These are phyloP conservation scores for Podospora anserina DNA, from an alignment of 495 filamentous ascomycete genomes.

Conservation along the genomic window DNA sequence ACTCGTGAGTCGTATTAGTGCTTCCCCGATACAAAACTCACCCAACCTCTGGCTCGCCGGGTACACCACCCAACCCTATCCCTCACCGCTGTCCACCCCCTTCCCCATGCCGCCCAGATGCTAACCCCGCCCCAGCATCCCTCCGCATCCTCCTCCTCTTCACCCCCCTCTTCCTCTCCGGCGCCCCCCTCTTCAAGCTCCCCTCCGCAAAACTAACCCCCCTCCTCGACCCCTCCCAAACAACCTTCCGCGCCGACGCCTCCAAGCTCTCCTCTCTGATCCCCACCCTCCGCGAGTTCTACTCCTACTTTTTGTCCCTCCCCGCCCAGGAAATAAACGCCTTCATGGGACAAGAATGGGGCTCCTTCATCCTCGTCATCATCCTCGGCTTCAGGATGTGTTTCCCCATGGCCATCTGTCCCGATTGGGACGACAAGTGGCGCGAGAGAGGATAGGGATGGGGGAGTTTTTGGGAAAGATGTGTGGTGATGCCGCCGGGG, in stretches of 20 bases:
- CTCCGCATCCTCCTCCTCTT: conserved; percentile 34
- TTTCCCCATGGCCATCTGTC: conserved; percentile 37
- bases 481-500: conserved; percentile 10
- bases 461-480: conserved; percentile 25
- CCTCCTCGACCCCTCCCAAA: conserved; percentile 2
- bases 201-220: conserved; percentile 12
- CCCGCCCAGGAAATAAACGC: conserved; percentile 25
- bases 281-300: conserved; percentile 25
- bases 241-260: conserved; percentile 20
- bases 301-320: conserved; percentile 32
- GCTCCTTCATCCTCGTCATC: conserved; percentile 34
- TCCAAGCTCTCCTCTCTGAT: conserved; percentile 14
- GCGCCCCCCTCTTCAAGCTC: conserved; percentile 35
- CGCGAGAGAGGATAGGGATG: conserved; percentile 16
- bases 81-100: not conserved
- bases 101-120: not conserved
- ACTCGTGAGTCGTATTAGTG: not conserved
- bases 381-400: conserved; percentile 43
- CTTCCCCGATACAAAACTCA: not conserved
- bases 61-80: not conserved
- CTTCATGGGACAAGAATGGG: conserved; percentile 36
- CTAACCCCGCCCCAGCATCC: conserved; percentile 10
- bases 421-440: conserved; percentile 38
- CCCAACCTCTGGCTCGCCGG: too few relatives aligned
- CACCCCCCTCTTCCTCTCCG: conserved; percentile 37